These are phyloP conservation scores for Russula ochroleuca DNA, from an alignment of 768 basidiomycete genomes.

Conservation along the genomic window DNA sequence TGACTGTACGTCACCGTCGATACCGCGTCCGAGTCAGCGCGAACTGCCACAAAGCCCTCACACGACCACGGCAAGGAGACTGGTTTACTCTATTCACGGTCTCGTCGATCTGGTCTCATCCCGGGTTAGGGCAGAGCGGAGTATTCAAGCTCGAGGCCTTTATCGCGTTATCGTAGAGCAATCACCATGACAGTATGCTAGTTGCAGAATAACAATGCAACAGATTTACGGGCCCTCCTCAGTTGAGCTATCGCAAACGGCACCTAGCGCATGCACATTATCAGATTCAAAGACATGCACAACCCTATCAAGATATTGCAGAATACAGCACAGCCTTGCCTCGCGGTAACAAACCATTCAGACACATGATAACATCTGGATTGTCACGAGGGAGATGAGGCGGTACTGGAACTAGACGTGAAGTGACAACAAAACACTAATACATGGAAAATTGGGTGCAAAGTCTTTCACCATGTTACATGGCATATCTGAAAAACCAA, in stretches of 20 bases:
- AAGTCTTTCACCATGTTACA: slow-evolving; percentile 23
- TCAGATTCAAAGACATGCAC: neutral
- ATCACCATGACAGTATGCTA: neutral
- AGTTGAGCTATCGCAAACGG: neutral
- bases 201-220: neutral
- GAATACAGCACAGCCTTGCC: neutral
- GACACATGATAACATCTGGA: slow-evolving; percentile 21
- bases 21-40: neutral
- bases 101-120: neutral
- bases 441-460: slow-evolving; percentile 18
- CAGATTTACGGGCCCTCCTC: neutral
- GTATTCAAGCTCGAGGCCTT: neutral
- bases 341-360: neutral
- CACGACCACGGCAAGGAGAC: neutral
- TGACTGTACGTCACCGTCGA: neutral
- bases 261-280: neutral
- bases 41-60: no score
- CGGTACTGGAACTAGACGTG: slow-evolving; percentile 21
- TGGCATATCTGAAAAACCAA: slow-evolving; percentile 26
- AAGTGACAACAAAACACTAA: slow-evolving; percentile 25
- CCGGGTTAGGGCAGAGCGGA: neutral
- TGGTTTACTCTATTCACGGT: neutral
- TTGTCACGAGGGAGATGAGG: slow-evolving; percentile 21
- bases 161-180: neutral
- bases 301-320: neutral